A percentile compares a stretch with the other conserved stretches of the same genome.
Conservation (phyloP, 225 moss, liverwort and hornwort species). For the Sphagnum tenellum region DNA sequence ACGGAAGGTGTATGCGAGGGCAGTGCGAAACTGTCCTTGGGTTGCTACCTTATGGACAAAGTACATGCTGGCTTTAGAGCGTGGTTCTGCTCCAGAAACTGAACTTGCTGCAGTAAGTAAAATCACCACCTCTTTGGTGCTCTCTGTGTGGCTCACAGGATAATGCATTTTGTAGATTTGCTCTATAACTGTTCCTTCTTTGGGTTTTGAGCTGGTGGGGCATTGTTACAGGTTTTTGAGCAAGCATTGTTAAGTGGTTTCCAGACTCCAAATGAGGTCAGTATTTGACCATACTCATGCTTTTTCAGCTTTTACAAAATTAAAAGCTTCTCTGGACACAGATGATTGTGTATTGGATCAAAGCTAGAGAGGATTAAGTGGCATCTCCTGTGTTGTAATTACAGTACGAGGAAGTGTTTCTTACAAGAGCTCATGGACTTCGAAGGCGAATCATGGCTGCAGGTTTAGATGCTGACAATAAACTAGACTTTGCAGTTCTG, state of each 20-base stretch:
- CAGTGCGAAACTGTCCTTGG: conserved; percentile 95
- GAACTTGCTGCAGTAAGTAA: conserved; percentile 56
- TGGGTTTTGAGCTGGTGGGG: neutral
- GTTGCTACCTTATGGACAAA: conserved; percentile 74
- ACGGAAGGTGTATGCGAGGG: conserved; percentile 68
- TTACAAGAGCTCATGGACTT: conserved; percentile 67
- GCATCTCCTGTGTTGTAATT: conserved; percentile 5
- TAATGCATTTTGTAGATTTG: too few species aligned
- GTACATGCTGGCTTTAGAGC: conserved; percentile 74
- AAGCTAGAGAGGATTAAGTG: too few species aligned
- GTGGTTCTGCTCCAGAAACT: conserved; percentile 47
- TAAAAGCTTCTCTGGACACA: too few species aligned
- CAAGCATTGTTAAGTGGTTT: conserved; percentile 69
- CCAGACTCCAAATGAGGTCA: conserved; percentile 72
- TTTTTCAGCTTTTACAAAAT: neutral
- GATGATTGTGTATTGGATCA: too few species aligned
- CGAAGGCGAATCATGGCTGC: conserved; percentile 61
- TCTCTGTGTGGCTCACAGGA: neutral
- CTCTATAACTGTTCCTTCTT: too few species aligned
- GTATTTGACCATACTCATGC: conserved; percentile 1
- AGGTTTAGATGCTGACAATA: conserved; percentile 28
- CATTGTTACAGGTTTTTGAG: conserved; percentile 75
- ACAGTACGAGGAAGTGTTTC: conserved; percentile 69
- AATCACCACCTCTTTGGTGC: neutral
- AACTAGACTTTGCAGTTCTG: conserved; percentile 33